Conservation (phyloP, 805 yeast genomes). For the Suhomyces tanzawaensis region DNA sequence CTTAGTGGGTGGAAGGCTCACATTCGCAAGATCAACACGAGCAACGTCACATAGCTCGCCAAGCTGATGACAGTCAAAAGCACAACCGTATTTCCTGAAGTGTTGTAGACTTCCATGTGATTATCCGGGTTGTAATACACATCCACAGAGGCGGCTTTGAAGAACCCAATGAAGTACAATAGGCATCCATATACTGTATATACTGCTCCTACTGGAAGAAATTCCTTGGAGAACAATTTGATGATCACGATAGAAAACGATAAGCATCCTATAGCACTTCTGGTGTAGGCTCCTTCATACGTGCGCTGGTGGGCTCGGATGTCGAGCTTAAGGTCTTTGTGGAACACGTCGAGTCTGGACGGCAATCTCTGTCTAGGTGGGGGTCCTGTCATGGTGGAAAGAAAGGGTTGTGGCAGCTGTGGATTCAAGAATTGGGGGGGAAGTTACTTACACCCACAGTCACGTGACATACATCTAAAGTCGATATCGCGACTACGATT, state of each 20-base stretch:
- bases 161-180: constrained; percentile 39
- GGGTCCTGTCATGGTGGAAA: constrained; percentile 1
- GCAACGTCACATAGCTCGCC: constrained; percentile 47
- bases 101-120: constrained; percentile 46
- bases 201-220: constrained; percentile 63
- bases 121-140: constrained; percentile 36
- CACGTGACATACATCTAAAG: no score
- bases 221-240: constrained; percentile 61
- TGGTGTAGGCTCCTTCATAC: constrained; percentile 77
- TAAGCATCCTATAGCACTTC: constrained; percentile 68
- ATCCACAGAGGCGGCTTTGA: constrained; percentile 33
- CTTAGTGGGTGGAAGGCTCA: constrained; percentile 23
- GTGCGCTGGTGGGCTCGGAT: constrained; percentile 75
- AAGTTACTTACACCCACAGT: no score
- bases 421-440: not conserved
- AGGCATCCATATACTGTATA: constrained; percentile 59
- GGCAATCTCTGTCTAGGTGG: constrained; percentile 21
- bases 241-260: constrained; percentile 64
- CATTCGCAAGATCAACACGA: constrained; percentile 49
- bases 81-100: constrained; percentile 63
- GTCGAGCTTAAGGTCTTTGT: constrained; percentile 44
- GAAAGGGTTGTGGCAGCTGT: not conserved
- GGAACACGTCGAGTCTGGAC: constrained; percentile 37
- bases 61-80: constrained; percentile 50
- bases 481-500: not conserved